phyloP scores from a whole-genome alignment of 768 basidiomycete species.

The Pleurotus tuber-regium region DNA sequence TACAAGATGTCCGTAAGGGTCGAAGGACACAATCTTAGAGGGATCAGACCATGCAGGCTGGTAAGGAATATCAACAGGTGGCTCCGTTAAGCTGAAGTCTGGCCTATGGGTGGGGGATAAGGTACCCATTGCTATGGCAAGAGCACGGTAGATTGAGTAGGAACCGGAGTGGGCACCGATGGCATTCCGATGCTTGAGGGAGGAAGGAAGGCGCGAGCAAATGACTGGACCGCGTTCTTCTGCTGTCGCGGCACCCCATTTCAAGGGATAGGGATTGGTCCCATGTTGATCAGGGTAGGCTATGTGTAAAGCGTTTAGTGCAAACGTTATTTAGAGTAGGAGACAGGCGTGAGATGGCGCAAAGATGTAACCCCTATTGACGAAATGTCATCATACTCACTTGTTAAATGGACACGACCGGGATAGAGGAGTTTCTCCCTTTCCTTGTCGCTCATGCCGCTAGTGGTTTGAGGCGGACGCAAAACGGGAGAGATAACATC shows the following conservation, averaged over 20 bases:
- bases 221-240: constrained; percentile 79
- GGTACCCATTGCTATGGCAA: constrained; percentile 88
- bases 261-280: constrained; percentile 73
- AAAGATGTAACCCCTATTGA: neutral
- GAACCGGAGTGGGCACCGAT: constrained; percentile 92
- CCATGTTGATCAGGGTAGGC: constrained; percentile 94
- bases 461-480: neutral
- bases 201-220: constrained; percentile 78
- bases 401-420: constrained; percentile 78
- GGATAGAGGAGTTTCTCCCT: constrained; percentile 79
- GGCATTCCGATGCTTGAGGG: constrained; percentile 90
- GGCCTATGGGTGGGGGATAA: constrained; percentile 79
- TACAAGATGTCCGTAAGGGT: constrained; percentile 91
- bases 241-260: constrained; percentile 76
- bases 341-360: constrained; percentile 9
- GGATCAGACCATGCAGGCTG: constrained; percentile 77
- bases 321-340: constrained; percentile 8
- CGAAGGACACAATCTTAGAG: constrained; percentile 84
- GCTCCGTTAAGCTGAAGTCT: constrained; percentile 80
- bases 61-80: constrained; percentile 76
- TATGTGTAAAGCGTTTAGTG: constrained; percentile 17
- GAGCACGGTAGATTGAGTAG: constrained; percentile 92
- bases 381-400: constrained; percentile 41
- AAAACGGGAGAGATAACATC: neutral
- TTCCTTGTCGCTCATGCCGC: constrained; percentile 48